These are phyloP conservation scores for Baorangia bicolor DNA, from an alignment of 768 basidiomycete species.

Conservation along the genomic window DNA sequence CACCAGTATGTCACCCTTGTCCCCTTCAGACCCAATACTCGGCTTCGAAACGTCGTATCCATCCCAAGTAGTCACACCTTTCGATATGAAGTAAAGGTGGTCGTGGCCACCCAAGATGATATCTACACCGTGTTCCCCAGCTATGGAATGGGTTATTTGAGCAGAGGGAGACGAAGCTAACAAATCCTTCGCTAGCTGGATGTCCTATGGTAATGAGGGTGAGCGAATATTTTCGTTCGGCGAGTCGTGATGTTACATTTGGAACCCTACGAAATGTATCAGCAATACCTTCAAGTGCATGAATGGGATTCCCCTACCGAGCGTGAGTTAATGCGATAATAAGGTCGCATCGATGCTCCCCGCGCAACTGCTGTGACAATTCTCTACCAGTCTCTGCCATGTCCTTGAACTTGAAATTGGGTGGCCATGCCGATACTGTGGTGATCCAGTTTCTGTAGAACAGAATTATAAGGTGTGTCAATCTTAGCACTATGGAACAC, in stretches of 20 bases:
- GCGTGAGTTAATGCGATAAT: conserved; percentile 86
- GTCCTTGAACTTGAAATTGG: conserved; percentile 70
- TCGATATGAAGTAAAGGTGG: conserved; percentile 75
- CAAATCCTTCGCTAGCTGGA: conserved; percentile 65
- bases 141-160: conserved; percentile 44
- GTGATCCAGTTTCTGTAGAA: conserved; percentile 78
- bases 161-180: conserved; percentile 56
- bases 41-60: conserved; percentile 51
- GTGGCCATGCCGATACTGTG: conserved; percentile 85
- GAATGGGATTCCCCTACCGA: conserved; percentile 42
- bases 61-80: conserved; percentile 66
- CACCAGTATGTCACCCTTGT: conserved; percentile 66
- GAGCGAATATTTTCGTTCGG: background rate
- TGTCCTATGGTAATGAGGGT: conserved; percentile 49
- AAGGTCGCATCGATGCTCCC: conserved; percentile 71
- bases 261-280: conserved; percentile 23
- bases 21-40: conserved; percentile 68
- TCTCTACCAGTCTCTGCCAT: conserved; percentile 74
- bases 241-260: conserved; percentile 23
- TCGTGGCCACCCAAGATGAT: conserved; percentile 88
- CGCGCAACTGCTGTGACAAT: conserved; percentile 71
- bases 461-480: background rate
- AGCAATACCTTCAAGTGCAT: background rate
- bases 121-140: conserved; percentile 71
- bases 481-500: conserved; percentile 6